Base-by-base conservation (phyloP, 129 eudicot species). In the Arctium lappa region DNA sequence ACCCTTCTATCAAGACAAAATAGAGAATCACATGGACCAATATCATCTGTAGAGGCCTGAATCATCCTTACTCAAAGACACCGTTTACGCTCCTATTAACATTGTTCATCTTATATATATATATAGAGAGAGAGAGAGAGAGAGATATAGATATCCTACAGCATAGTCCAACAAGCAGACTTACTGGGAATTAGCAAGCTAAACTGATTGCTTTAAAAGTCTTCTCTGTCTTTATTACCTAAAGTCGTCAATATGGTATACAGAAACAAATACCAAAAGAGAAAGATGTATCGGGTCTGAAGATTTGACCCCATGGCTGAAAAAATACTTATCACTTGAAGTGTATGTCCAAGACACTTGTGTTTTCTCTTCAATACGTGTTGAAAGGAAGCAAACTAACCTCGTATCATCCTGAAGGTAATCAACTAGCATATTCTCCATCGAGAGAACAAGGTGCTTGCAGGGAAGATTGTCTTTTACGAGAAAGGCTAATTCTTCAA, bases 401-500 rank as follows among this genome's bases (percentile, higher is more conserved):
- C 97, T 91, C 46, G 88, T 75, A 81, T 90, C 92, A 73, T 86
- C 85, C 33, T 89, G 86, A 77, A 96, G 97, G 65, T 89, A 90
- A 82, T 91, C 84, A 38, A 96, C 86, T 12, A 96, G 79, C 66
- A 90, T 88, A 38, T 91, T 94, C 81, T 96, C 98, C 91, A 88
- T 76, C 7, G 98, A 84, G 27, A 96, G 89, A 75, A 96, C 87
- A 79, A 93, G 98, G 84, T 96, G 94, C 89, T 91, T 96, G 89
- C 94, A 89, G 46, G 91, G 90, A 76, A 91, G 90, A 81, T 96
- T 96, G 40, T 91, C 97, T 85, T 90, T 96, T 30, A 93, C 79
- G 80, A 96, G 99, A 79, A 76, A 96, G 37, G 99, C 99, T 86
- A 96, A 80, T 82, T 96, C 98, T 85, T 96, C 97, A 84, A 96